Base-by-base conservation (phyloP, 768 basidiomycete genomes). In the Mycena haematopus region DNA sequence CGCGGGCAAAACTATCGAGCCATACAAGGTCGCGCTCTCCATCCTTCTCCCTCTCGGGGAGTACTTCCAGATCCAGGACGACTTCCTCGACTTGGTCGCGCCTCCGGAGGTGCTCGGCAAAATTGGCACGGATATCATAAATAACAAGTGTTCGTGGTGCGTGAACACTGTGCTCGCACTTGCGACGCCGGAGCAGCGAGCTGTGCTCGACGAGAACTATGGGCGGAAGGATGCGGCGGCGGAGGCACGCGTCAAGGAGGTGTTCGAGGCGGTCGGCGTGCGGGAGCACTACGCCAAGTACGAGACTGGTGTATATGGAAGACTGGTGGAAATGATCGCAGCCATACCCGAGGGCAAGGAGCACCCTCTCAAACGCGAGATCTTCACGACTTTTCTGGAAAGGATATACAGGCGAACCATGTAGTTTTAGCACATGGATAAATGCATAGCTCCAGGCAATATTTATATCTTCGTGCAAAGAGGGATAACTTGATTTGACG, bases 11-110 rank as follows among this genome's bases (percentile, higher is more conserved):
- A 77, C 66, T 27, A 76, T 81, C 11, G 79, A 82, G 52, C 85
- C 90, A 4, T 96, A 92, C 80, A 84, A 88, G 45, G 73, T 86
- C 65, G 91, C 96, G 0, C 79, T 86, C 38, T 83, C 85, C 47
- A 95, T 99, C 74, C 86, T 99, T 40, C 78, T 99, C 57, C 93
- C 93, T 3, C 84, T 99, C 58, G 96, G 96, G 52, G 95, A 97
- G 76, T 99, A 99, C 79, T 99, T 99, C 88, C 96, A 99, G 77
- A 84, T 96, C 62, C 96, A 99, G 77, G 96, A 99, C 73, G 96
- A 99, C 78, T 98, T 89, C 77, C 86, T 99, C 70, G 97, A 99
- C 76, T 97, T 87, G 74, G 89, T 91, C 22, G 95, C 90, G 6
- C 85, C 92, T 7, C 93, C 95, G 0, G 95, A 95, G 76, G 84